A percentile compares a stretch with the other conserved stretches of the same genome.
These are phyloP conservation scores for Aureobasidium sp. DNA, from an alignment of 2,329 filamentous ascomycete species.

Conservation along the genomic window DNA sequence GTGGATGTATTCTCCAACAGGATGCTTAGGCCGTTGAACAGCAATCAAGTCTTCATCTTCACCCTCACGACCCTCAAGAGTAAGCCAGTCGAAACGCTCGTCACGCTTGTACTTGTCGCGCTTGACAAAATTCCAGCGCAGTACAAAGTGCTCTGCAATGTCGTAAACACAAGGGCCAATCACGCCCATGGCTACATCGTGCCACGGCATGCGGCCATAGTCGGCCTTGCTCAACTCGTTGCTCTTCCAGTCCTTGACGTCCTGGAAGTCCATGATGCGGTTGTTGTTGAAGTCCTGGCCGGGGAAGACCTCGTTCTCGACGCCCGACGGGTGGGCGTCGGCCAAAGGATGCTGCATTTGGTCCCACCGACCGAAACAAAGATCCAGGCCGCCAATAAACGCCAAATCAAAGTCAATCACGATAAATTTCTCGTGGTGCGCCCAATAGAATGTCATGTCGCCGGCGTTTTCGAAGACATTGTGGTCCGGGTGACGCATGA, in stretches of 20 bases:
- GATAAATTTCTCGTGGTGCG: slow-evolving; percentile 96
- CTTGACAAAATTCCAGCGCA: slow-evolving; percentile 96
- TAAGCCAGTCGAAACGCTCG: slow-evolving; percentile 74
- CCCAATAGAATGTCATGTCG: slow-evolving; percentile 97
- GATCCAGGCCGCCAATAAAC: slow-evolving; percentile 88
- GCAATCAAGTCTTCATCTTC: slow-evolving; percentile 79
- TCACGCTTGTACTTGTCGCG: slow-evolving; percentile 96
- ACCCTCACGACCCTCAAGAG: slow-evolving; percentile 66
- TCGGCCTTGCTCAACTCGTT: slow-evolving; percentile 90
- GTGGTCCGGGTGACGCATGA: slow-evolving; percentile 91
- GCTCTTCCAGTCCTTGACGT: slow-evolving; percentile 82
- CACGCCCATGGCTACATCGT: slow-evolving; percentile 90
- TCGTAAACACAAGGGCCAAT: slow-evolving; percentile 85
- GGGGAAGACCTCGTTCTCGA: slow-evolving; percentile 79
- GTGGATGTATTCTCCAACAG: slow-evolving; percentile 77
- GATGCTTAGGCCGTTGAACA: slow-evolving; percentile 82
- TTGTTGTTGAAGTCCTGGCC: slow-evolving; percentile 99
- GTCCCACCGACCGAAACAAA: slow-evolving; percentile 96
- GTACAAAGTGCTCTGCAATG: slow-evolving; percentile 88
- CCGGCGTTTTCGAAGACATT: slow-evolving; percentile 89
- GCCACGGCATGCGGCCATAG: slow-evolving; percentile 95
- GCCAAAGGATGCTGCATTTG: slow-evolving; percentile 74
- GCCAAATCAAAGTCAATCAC: slow-evolving; percentile 86
- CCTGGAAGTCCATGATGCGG: slow-evolving; percentile 89
- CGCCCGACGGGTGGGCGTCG: slow-evolving; percentile 78